Evolutionary conservation across 1,284 basidiomycete genomes (phyloP).

Genomic region (Peniophora sp.): DNA sequence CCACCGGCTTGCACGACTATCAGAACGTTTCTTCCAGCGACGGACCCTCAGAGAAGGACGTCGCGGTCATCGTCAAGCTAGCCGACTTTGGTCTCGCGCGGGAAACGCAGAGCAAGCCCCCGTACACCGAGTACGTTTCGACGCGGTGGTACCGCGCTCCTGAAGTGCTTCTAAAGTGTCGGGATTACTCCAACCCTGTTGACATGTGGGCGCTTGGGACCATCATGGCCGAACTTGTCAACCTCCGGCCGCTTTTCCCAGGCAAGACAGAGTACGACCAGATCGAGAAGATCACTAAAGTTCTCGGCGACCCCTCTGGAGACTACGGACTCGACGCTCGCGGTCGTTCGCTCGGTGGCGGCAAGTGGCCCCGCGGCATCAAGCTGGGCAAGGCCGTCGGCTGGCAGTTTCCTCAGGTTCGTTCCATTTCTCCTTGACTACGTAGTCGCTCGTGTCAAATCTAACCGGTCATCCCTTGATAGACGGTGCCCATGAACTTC

Average conservation of each 20-base stretch:
- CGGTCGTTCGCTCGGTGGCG: slow-evolving; percentile 74
- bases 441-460: slow-evolving; percentile 8
- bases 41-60: slow-evolving; percentile 77
- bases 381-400: slow-evolving; percentile 82
- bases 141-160: slow-evolving; percentile 99
- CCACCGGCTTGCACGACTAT: slow-evolving; percentile 93
- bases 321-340: slow-evolving; percentile 77
- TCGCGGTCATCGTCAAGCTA: slow-evolving; percentile 95
- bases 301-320: slow-evolving; percentile 86
- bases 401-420: slow-evolving; percentile 87
- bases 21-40: slow-evolving; percentile 64
- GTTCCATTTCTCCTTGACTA: slow-evolving; percentile 26
- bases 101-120: slow-evolving; percentile 83
- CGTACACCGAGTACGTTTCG: slow-evolving; percentile 98
- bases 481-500: slow-evolving; percentile 77
- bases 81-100: slow-evolving; percentile 98
- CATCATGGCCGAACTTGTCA: slow-evolving; percentile 95
- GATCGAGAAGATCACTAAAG: slow-evolving; percentile 82
- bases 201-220: slow-evolving; percentile 99
- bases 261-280: slow-evolving; percentile 95
- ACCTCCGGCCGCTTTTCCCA: slow-evolving; percentile 95
- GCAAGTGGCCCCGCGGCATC: slow-evolving; percentile 80
- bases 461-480: slow-evolving; percentile 5
- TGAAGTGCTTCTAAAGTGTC: slow-evolving; percentile 87
- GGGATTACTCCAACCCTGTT: slow-evolving; percentile 92